phyloP scores from a whole-genome alignment of 371 early-diverging fungal species.

The Mortierella sp. region DNA sequence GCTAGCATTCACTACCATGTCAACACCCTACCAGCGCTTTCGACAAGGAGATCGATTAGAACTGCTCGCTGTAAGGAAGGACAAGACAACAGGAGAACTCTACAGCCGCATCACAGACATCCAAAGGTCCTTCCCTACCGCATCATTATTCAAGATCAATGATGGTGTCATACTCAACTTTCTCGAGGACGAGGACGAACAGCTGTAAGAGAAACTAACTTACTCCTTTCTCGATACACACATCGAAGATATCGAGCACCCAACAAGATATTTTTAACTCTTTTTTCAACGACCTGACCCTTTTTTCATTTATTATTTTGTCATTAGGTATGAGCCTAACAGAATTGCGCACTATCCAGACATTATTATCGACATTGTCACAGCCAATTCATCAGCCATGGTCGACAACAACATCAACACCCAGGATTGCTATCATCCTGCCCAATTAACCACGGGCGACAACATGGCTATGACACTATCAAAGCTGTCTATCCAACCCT shows the following conservation, averaged over 20 bases:
- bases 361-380: slow-evolving; percentile 18
- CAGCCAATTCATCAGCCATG: neutral
- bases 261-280: no score
- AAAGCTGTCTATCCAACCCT: neutral
- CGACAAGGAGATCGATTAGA: neutral
- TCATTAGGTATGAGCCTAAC: neutral
- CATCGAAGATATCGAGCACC: no score
- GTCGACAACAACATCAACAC: neutral
- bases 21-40: neutral
- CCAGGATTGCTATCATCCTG: neutral
- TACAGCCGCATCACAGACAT: slow-evolving; percentile 19
- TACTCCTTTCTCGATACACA: no score
- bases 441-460: neutral
- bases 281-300: neutral
- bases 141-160: neutral
- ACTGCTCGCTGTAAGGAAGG: neutral
- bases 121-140: slow-evolving; percentile 1
- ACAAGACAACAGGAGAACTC: slow-evolving; percentile 8
- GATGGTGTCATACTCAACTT: slow-evolving; percentile 12
- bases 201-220: neutral
- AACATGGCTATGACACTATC: neutral
- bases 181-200: slow-evolving; percentile 4
- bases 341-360: slow-evolving; percentile 16
- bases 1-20: neutral
- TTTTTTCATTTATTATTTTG: neutral